Base-by-base conservation (phyloP, 2,329 filamentous ascomycete species). In the Geosmithia putterillii region DNA sequence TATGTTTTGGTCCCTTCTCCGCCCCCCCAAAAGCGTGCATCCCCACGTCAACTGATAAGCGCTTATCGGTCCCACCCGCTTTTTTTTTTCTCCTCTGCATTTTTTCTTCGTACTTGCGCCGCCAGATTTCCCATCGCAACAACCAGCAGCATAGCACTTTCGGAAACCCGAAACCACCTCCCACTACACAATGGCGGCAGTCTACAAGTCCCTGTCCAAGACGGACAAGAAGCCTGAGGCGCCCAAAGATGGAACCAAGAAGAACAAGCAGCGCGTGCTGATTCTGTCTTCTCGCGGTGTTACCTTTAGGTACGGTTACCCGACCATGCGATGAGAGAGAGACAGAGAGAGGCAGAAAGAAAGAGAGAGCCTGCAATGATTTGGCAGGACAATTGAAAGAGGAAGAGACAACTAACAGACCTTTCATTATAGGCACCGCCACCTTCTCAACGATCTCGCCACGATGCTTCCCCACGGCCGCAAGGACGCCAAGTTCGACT, bases 401-500 rank as follows among this genome's bases (percentile, higher is more conserved):
- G 28, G 28, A 14, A 32, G 15, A 32, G 28, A 41, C 7, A 5
- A n/a, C 8, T 51, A 17, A 48, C n/a, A n/a, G n/a, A n/a, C 40
- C 10, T 10, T 25, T 2, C 35, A 38, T 38, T 36, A 35, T 53
- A 94, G 90, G 63, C 92, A 95, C 63, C 84, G 92, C 38, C 92
- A 98, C 66, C 73, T 98, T 38, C 74, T 98, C 48, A 86, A 89
- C 57, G 92, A 98, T 57, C 73, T 98, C 40, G 79, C 87, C 45
- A 75, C 83, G 23, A 80, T 98, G 63, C 80, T 98, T 51, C 92
- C 92, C 2, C 92, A 98, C 62, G 81, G 82, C 51, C 81, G 87
- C 57, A 95, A 94, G 68, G 92, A 98, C 61, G 87, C 85, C 54
- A 98, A 98, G 66, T 86, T 95, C 51, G 92, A 98, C 63, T 92